A percentile compares a stretch with the other conserved stretches of the same genome.
Evolutionary conservation across 352 stramenopile genomes (phyloP).

Genomic region (Phytophthora litchii): DNA sequence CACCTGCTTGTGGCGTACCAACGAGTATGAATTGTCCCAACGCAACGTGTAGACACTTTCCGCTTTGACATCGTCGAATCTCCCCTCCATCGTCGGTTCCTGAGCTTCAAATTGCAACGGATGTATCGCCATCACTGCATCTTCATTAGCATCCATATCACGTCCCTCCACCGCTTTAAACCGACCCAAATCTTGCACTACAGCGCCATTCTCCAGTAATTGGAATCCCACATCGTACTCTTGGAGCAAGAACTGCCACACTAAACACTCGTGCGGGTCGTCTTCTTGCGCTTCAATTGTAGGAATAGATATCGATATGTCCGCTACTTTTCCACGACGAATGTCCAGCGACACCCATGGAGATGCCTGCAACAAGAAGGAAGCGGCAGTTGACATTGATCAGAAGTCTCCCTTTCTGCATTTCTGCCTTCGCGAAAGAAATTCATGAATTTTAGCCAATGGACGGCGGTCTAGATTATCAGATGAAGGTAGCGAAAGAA

Average conservation of each 20-base stretch:
- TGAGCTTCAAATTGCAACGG: slow-evolving; percentile 13
- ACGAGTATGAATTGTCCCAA: slow-evolving; percentile 84
- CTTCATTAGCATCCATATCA: not conserved
- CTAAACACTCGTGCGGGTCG: slow-evolving; percentile 41
- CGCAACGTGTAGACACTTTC: slow-evolving; percentile 59
- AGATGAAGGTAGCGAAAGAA: too few relatives aligned
- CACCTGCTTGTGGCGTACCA: slow-evolving; percentile 70
- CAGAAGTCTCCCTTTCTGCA: slow-evolving; percentile 9
- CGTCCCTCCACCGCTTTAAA: slow-evolving; percentile 35
- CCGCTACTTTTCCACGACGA: slow-evolving; percentile 51
- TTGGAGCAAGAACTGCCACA: slow-evolving; percentile 71
- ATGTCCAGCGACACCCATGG: slow-evolving; percentile 58
- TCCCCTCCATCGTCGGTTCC: slow-evolving; percentile 39
- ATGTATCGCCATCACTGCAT: not conserved
- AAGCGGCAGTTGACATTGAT: slow-evolving; percentile 34
- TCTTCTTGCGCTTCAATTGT: slow-evolving; percentile 15
- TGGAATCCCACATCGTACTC: slow-evolving; percentile 72
- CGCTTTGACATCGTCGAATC: slow-evolving; percentile 32
- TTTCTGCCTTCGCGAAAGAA: slow-evolving; percentile 23
- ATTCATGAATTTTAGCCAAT: slow-evolving; percentile 17
- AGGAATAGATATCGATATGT: slow-evolving; percentile 47
- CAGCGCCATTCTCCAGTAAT: slow-evolving; percentile 48
- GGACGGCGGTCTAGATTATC: slow-evolving; percentile 8
- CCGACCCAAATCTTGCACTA: slow-evolving; percentile 42
- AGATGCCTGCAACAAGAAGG: slow-evolving; percentile 61